Evolutionary conservation across 2,329 filamentous ascomycete genomes (phyloP), one percentile per base, ranked within the genome.

Genomic region (Dothistroma septosporum): DNA sequence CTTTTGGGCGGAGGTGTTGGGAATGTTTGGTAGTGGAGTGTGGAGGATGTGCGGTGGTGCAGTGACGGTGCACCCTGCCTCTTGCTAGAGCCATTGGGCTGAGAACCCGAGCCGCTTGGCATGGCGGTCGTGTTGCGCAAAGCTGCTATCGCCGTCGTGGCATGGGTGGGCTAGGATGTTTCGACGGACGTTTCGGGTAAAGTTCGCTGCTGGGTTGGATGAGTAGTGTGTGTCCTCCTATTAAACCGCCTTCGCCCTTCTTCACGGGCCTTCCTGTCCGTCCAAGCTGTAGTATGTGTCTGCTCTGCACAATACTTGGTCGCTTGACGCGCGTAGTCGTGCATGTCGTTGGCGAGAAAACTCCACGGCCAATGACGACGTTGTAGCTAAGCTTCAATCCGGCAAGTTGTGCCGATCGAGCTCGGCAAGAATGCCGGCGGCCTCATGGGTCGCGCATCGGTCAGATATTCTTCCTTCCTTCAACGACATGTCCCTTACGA

Each of bases 11-110:
- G 88, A 35, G 85, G 82, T 0, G 88, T 89, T 2, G 90, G 89
- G 69, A 94, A 93, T 7, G 90, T 93, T 69, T 92, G 89, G 76
- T 93, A 94, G 72, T 87, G 87, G 66, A 86, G 79, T 21, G 79
- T 80, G n/a, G 81, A 80, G 53, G 81, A 82, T 64, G 80, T 76
- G 58, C 79, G 79, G 60, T 76, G 72, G 59, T 64, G 66, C 24
- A 75, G 65, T 1, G 21, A 22, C 8, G 50, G 50, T 31, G 50
- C 50, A 21, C 19, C n/a, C 16, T 31, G 50, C n/a, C 50, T 32
- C 21, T n/a, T 35, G 50, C 47, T 50, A 12, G 47, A 50, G 47
- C 47, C 47, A 28, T 50, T 31, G 22, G 47, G 22, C 47, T 50
- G 21, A n/a, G 47, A 28, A 10, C 10, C 47, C 47, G 47, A 50